Evolutionary conservation across 129 eudicot species (phyloP), one percentile per base, ranked within the genome.

Genomic region (Scalesia atractyloides): DNA sequence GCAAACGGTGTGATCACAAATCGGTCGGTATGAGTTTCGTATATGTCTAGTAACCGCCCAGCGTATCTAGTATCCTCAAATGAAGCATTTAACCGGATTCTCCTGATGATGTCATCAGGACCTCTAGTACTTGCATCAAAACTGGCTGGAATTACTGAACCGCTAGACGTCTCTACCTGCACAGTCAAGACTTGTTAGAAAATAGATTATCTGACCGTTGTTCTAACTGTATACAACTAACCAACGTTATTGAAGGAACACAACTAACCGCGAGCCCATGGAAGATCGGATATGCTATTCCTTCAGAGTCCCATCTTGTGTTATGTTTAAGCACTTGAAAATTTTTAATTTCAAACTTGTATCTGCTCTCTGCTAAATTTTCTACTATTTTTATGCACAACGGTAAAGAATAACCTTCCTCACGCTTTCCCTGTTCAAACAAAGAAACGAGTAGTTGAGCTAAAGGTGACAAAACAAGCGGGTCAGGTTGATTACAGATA

Each of bases 81-180:
- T 24, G 87, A 74, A 64, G 96, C 83, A 68, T 83, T 75, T 70
- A 90, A 64, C 62, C 96, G 96, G 20, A 93, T 81, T 81, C 96
- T 85, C 73, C 98, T 82, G 7, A 93, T 81, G 57, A 90, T 68
- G 77, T 88, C 96, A 79, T 93, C 98, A 3, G 98, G 98, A 50
- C 89, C 82, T 77, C 98, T 87, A 15, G 97, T 83, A 58, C 85
- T 84, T 48, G 50, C 24, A 70, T 90, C 96, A 68, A 85, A 93
- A 72, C 86, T 86, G 73, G 97, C 89, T 37, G 98, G 98, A 61
- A 76, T 22, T n/a, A 90, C 79, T 15, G 77, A 73, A 77, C 98
- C 98, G 17, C 82, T 82, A 48, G 89, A 82, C 33, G 89, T 81
- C 50, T 90, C 96, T 54, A 88, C 85, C 97, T 93, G 82, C 51